Base-by-base conservation (phyloP, 768 basidiomycete species). In the Lentinus brumalis region DNA sequence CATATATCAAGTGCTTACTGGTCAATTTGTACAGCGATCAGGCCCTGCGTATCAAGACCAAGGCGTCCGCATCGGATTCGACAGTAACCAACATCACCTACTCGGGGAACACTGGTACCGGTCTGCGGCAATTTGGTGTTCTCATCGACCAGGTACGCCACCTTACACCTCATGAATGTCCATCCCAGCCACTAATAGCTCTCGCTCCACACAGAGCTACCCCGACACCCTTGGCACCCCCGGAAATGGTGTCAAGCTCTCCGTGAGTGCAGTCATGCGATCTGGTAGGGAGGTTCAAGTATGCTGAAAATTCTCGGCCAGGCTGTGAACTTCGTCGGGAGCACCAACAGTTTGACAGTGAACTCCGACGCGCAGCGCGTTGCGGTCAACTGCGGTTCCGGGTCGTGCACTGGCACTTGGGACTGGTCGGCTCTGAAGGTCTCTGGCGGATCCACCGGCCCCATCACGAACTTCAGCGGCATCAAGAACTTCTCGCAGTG, bases 31-130 rank as follows among this genome's bases (percentile, higher is more conserved):
- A 35, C 62, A 85, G 84, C 60, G 72, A 75, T 55, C 81, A 82
- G 67, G 85, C 80, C 0, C 76, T 88, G 49, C 83, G 86, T 49
- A 88, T 89, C 73, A 89, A 88, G 73, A 85, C 81, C 7, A 64
- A 81, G 5, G 68, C 76, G 16, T 52, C 61, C 49, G 79, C 86
- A 5, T 78, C 76, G 6, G 76, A 75, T 45, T 80, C 81, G 53
- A 75, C 69, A 8, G 84, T 88, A 5, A 67, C 76, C 3, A 78
- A 80, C 61, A 72, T 86, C 55, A 81, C 78, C 4, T 86, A 82
- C 69, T 75, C 74, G 2, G 82, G 77, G 39, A 88, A 89, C 69
- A 82, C 77, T 14, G 84, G 79, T 2, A 80, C 71, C 9, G 81
- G 81, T 10, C 74, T 81, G 9, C 74, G 73, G 1, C 18, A 69